Base-by-base conservation (phyloP, 768 basidiomycete species). In the Rhodocollybia butyracea region DNA sequence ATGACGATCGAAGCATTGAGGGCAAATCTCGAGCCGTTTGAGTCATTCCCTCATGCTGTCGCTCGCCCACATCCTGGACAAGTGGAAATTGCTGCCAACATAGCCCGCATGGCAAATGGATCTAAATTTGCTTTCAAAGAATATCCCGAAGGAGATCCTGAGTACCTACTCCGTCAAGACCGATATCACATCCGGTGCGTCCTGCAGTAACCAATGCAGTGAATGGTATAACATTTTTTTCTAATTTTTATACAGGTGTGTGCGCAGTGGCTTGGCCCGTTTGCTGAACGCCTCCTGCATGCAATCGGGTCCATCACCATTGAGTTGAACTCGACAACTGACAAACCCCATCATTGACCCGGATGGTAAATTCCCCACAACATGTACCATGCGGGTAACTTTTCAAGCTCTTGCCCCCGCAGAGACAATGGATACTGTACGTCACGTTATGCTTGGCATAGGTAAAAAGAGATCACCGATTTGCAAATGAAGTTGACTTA, bases 311-410 rank as follows among this genome's bases (percentile, higher is more conserved):
- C 73, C 3, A 68, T 85, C 24, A 72, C 74, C 10, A 67, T 75
- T 22, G 83, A 85, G 63, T 71, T 79, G 64, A 85, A 85, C 60
- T 80, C 41, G 21, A 91, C 86, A 88, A 68, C 58, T 83, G 75
- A 50, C 54, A n/a, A 41, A 46, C 43, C 42, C 7, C 19, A 32
- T 53, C 22, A n/a, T 53, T 38, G 67, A 68, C 34, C 19, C 21
- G 26, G 66, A 73, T 58, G 70, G 67, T 26, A n/a, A n/a, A n/a
- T n/a, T n/a, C n/a, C n/a, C n/a, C n/a, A n/a, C n/a, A n/a, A n/a
- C n/a, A n/a, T n/a, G n/a, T n/a, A n/a, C n/a, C n/a, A n/a, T n/a
- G n/a, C n/a, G n/a, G n/a, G n/a, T n/a, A n/a, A n/a, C n/a, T n/a
- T n/a, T n/a, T n/a, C n/a, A n/a, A n/a, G n/a, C n/a, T n/a, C n/a